Evolutionary conservation across 441 rosid genomes (phyloP).

Genomic region (Isatis lusitanica): DNA sequence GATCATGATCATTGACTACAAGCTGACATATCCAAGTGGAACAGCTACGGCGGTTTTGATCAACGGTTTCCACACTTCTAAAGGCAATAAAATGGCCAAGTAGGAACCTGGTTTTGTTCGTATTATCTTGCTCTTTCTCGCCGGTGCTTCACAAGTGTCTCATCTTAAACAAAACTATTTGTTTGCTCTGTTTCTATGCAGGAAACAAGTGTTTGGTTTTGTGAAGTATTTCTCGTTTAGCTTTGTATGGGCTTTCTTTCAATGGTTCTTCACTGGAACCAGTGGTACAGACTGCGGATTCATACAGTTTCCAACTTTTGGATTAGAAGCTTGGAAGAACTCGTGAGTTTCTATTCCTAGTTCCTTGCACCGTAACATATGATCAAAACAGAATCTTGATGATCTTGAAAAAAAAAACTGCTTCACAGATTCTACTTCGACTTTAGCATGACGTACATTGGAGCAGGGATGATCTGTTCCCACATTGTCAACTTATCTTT

Average conservation of each 20-base stretch:
- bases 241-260: conserved; percentile 93
- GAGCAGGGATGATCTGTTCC: conserved; percentile 94
- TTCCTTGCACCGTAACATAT: neutral
- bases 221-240: conserved; percentile 70
- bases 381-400: conserved; percentile 30
- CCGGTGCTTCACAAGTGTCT: neutral
- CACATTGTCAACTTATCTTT: conserved; percentile 81
- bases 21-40: conserved; percentile 87
- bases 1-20: conserved; percentile 89
- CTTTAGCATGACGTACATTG: conserved; percentile 80
- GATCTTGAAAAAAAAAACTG: neutral
- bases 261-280: conserved; percentile 76
- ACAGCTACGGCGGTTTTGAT: conserved; percentile 94
- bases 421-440: conserved; percentile 81
- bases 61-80: conserved; percentile 87
- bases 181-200: conserved; percentile 34
- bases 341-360: conserved; percentile 45
- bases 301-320: conserved; percentile 78
- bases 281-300: conserved; percentile 64
- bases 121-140: neutral
- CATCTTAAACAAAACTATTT: conserved; percentile 1
- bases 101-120: conserved; percentile 29
- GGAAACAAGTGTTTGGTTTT: conserved; percentile 88
- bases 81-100: conserved; percentile 79
- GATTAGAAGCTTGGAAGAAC: conserved; percentile 65